Evolutionary conservation across 352 stramenopile genomes (phyloP).

Genomic region (Elongisporangium undulatum): DNA sequence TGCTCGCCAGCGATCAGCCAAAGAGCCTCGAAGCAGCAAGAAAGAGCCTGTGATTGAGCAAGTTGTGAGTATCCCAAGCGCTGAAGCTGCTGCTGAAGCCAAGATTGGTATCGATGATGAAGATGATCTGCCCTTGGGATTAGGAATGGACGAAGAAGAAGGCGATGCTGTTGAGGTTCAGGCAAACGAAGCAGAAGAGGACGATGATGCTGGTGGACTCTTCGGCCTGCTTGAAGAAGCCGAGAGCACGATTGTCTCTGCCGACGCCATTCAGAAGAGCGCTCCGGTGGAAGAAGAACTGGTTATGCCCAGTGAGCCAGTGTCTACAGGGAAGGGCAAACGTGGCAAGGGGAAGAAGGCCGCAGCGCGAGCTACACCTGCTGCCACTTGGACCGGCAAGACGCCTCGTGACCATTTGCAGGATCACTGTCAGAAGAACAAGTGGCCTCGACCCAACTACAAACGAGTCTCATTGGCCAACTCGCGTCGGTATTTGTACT

Average conservation of each 20-base stretch:
- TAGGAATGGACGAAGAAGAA: slow-evolving; percentile 10
- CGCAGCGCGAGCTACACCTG: slow-evolving; percentile 14
- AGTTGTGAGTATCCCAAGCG: neutral
- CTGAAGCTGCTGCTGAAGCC: neutral
- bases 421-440: slow-evolving; percentile 87
- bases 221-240: slow-evolving; percentile 38
- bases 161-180: slow-evolving; percentile 1
- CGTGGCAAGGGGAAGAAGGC: slow-evolving; percentile 27
- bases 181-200: slow-evolving; percentile 5
- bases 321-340: slow-evolving; percentile 16
- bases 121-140: slow-evolving; percentile 11
- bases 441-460: slow-evolving; percentile 76
- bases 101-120: neutral
- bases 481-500: slow-evolving; percentile 37
- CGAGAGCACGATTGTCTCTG: slow-evolving; percentile 24
- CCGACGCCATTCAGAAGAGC: slow-evolving; percentile 38
- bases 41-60: neutral
- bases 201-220: slow-evolving; percentile 18
- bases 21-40: slow-evolving; percentile 5
- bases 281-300: slow-evolving; percentile 13
- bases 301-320: neutral
- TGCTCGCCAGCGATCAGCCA: neutral
- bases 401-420: slow-evolving; percentile 87
- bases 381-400: slow-evolving; percentile 61
- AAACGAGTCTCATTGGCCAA: slow-evolving; percentile 24